A percentile compares a stretch with the other conserved stretches of the same genome.
phyloP scores from a whole-genome alignment of 805 yeast genomes.

The Tetrapisispora namnaoensis region DNA sequence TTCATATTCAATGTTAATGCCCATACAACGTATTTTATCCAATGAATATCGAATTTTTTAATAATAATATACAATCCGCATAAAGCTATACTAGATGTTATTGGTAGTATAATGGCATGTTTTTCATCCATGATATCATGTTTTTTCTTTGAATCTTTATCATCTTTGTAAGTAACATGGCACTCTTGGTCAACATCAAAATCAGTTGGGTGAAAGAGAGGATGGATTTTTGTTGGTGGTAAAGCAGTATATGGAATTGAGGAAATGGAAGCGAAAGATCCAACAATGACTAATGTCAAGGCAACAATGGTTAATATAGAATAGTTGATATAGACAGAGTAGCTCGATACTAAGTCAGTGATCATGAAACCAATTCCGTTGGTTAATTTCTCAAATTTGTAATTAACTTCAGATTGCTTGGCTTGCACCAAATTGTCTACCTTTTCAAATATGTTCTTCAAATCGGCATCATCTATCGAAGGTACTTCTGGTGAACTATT shows the following conservation, averaged over 20 bases:
- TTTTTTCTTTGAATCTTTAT: constrained; percentile 5
- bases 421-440: not conserved
- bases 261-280: constrained; percentile 29
- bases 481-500: not conserved
- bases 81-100: constrained; percentile 33
- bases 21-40: constrained; percentile 25
- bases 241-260: constrained; percentile 23
- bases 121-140: constrained; percentile 12
- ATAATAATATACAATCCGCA: constrained; percentile 31
- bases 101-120: constrained; percentile 36
- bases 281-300: constrained; percentile 25
- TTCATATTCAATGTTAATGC: constrained; percentile 31
- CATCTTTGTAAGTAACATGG: constrained; percentile 12
- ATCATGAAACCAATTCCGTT: not conserved
- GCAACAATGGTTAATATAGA: constrained; percentile 12
- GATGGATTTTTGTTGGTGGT: constrained; percentile 31
- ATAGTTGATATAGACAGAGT: not conserved
- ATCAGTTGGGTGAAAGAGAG: constrained; percentile 36
- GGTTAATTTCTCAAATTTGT: not conserved
- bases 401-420: not conserved
- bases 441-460: constrained; percentile 1
- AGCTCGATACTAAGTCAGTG: not conserved
- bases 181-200: constrained; percentile 22
- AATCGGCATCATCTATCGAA: not conserved
- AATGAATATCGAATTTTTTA: constrained; percentile 21